phyloP scores from a whole-genome alignment of 2,329 filamentous ascomycete genomes.

The Thelonectria olida region DNA sequence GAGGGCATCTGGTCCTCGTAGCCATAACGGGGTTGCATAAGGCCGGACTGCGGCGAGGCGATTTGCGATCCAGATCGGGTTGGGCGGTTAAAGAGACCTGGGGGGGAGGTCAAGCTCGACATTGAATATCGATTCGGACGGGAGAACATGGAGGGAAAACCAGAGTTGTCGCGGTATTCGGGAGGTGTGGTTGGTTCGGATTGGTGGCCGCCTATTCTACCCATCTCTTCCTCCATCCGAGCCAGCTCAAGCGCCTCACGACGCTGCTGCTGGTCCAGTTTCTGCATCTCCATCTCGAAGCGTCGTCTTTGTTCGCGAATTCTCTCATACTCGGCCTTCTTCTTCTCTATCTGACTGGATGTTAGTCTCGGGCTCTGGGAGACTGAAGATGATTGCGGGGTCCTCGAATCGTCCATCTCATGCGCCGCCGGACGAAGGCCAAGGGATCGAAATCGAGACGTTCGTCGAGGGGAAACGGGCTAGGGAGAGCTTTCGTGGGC shows the following conservation, averaged over 20 bases:
- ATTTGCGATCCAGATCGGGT: constrained; percentile 82
- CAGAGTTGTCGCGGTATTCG: constrained; percentile 82
- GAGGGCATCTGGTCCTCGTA: constrained; percentile 71
- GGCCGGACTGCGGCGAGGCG: constrained; percentile 76
- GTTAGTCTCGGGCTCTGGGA: constrained; percentile 45
- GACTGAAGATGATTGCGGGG: not conserved
- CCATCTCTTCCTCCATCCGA: constrained; percentile 83
- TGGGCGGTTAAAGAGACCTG: constrained; percentile 77
- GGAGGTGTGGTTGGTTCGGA: constrained; percentile 97
- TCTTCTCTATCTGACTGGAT: constrained; percentile 81
- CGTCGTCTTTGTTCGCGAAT: constrained; percentile 88
- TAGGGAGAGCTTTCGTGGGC: constrained; percentile 5
- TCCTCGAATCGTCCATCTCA: not conserved
- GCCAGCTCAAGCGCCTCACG: constrained; percentile 85
- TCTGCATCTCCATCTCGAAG: constrained; percentile 92
- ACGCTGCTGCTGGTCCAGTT: constrained; percentile 85
- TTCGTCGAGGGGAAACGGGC: not conserved
- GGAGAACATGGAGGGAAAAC: constrained; percentile 82
- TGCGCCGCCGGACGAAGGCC: not conserved
- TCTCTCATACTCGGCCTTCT: constrained; percentile 90
- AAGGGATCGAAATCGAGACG: constrained; percentile 7
- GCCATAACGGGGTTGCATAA: constrained; percentile 66
- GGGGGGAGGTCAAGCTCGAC: constrained; percentile 85
- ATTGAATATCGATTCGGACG: constrained; percentile 89
- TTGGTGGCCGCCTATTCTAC: constrained; percentile 74